Evolutionary conservation across 1,284 basidiomycete genomes (phyloP), one percentile per base, ranked within the genome.

Genomic region (Vanrija sp.): DNA sequence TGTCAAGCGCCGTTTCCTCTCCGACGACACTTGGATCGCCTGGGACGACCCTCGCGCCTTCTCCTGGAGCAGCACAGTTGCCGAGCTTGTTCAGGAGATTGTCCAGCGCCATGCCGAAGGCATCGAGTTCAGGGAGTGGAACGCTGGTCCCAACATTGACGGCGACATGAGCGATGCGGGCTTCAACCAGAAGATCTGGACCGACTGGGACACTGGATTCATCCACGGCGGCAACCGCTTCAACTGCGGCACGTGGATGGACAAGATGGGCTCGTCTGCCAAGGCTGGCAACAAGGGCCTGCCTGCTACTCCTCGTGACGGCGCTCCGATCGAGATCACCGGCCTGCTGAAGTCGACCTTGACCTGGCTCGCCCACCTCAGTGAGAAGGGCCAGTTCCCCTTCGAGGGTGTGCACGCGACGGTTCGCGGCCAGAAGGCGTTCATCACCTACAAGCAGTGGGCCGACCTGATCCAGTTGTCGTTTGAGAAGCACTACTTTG

Each of bases 21-120:
- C 83, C 65, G 88, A 97, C 67, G 94, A 96, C 66, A 87, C 85
- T 18, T 98, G 91, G 89, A 89, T 98, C 3, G 71, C 86, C 4
- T 96, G 91, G 91, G 81, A 98, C 72, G 89, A 95, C 64, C 78
- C 85, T 14, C 80, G 80, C 47, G 94, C 95, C 3, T 97, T 90
- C 71, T 75, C 85, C 1, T 86, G 86, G 71, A 84, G 85, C 31
- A 87, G 82, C 68, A 89, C 87, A 2, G 77, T 98, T 27, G 90
- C 92, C 7, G 94, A 98, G 74, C 83, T 98, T 58, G 86, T 98
- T 39, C 95, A 98, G 73, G 96, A 98, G 75, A 88, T 98, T 52
- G 76, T 98, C 18, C 93, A 98, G 75, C 85, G 92, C 1, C 96
- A 98, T 66, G 93, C 90, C 3, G 78, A 82, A 46, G 95, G 95